These are phyloP conservation scores for Centaurea solstitialis DNA, from an alignment of 129 eudicot species.

Conservation along the genomic window DNA sequence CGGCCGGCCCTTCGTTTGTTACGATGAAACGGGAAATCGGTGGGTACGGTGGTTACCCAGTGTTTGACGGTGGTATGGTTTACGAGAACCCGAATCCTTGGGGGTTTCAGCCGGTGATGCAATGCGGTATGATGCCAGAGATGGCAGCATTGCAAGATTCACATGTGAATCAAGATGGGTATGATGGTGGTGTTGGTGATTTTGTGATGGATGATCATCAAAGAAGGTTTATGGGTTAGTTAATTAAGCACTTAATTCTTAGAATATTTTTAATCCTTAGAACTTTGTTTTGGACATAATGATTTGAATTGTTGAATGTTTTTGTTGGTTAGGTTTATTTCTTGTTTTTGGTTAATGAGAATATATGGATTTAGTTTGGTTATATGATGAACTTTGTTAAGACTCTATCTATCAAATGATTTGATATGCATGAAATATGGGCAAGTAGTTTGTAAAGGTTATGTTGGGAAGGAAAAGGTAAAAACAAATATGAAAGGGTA, in stretches of 20 bases:
- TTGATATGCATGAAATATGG: too few relatives aligned
- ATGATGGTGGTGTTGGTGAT: conserved; percentile 18
- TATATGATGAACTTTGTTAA: too few relatives aligned
- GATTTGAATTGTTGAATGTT: not conserved
- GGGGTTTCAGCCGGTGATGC: conserved; percentile 20
- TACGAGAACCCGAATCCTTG: conserved; percentile 21
- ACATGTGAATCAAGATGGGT: not conserved
- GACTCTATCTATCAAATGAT: too few relatives aligned
- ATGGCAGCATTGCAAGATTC: conserved; percentile 7
- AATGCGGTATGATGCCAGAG: conserved; percentile 8
- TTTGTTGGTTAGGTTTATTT: not conserved
- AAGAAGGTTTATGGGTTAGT: conserved; percentile 8
- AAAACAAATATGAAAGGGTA: too few relatives aligned
- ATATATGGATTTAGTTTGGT: too few relatives aligned
- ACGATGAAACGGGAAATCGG: conserved; percentile 15
- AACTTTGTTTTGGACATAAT: not conserved
- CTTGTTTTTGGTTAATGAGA: not conserved
- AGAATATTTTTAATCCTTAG: not conserved
- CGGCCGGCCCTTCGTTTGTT: not conserved
- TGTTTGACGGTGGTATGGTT: conserved; percentile 22
- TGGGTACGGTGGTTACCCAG: conserved; percentile 3
- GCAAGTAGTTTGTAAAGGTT: too few relatives aligned
- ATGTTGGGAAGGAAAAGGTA: too few relatives aligned
- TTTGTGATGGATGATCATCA: conserved; percentile 12
- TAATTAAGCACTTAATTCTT: not conserved